These are phyloP conservation scores for Camelina laxa DNA, from an alignment of 345 rosid species.

Conservation along the genomic window DNA sequence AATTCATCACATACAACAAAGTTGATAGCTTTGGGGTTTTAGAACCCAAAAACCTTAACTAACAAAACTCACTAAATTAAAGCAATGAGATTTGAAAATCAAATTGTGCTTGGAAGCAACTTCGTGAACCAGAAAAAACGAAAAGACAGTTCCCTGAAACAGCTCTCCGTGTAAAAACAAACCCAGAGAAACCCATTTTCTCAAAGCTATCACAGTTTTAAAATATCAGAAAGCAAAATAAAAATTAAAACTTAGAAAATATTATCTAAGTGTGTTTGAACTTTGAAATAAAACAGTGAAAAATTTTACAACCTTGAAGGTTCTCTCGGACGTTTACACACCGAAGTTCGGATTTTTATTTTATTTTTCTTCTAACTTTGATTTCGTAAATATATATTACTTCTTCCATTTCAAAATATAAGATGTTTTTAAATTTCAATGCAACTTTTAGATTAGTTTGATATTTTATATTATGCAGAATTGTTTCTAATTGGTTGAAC, in stretches of 20 bases:
- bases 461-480: too few relatives aligned
- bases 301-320: neutral
- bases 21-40: neutral
- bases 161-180: slow-evolving; percentile 33
- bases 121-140: neutral
- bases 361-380: neutral
- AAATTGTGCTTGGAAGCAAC: slow-evolving; percentile 12
- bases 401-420: too few relatives aligned
- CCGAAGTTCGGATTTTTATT: neutral
- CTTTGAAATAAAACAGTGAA: neutral
- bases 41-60: neutral
- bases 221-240: neutral
- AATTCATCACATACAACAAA: slow-evolving; percentile 21
- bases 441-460: too few relatives aligned
- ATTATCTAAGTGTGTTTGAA: neutral
- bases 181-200: neutral
- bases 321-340: neutral
- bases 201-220: neutral
- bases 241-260: neutral
- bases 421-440: too few relatives aligned
- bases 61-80: slow-evolving; percentile 9
- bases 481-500: too few relatives aligned
- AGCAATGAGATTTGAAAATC: neutral
- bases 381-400: too few relatives aligned
- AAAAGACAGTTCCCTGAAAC: slow-evolving; percentile 17